These are phyloP conservation scores for Blastobotrys raffinosifermentans DNA, from an alignment of 1,139 yeast genomes.

Conservation along the genomic window DNA sequence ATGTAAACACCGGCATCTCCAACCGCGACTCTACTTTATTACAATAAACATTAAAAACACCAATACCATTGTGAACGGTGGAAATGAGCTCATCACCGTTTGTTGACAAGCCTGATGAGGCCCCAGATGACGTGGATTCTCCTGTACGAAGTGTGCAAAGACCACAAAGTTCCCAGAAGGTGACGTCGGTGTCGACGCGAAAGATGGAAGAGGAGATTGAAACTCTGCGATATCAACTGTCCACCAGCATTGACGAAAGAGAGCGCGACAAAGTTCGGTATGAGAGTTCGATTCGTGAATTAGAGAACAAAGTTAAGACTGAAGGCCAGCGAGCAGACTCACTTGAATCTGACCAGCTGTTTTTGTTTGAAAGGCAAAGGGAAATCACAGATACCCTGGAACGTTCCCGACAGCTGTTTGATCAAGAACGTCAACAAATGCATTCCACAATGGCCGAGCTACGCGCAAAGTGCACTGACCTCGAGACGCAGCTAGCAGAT, in stretches of 20 bases:
- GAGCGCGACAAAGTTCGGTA: constrained; percentile 31
- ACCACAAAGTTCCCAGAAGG: too few relatives aligned
- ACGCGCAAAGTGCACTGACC: constrained; percentile 10
- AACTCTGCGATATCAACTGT: constrained; percentile 33
- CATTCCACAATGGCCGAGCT: constrained; percentile 20
- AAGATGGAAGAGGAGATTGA: constrained; percentile 21
- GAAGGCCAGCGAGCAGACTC: constrained; percentile 33
- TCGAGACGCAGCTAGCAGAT: constrained; percentile 16
- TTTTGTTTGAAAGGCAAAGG: constrained; percentile 38
- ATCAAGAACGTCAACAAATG: constrained; percentile 20
- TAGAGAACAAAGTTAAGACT: constrained; percentile 29
- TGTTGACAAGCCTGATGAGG: constrained; percentile 12
- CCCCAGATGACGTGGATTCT: too few relatives aligned
- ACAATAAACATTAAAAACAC: too few relatives aligned
- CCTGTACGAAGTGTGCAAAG: too few relatives aligned
- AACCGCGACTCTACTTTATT: too few relatives aligned
- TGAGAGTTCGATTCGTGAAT: constrained; percentile 30
- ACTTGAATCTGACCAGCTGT: constrained; percentile 36
- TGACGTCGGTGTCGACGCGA: background rate
- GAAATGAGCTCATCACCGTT: constrained; percentile 14
- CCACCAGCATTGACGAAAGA: constrained; percentile 28
- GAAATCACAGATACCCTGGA: constrained; percentile 31
- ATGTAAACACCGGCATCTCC: too few relatives aligned
- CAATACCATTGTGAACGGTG: too few relatives aligned
- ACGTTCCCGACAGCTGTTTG: constrained; percentile 27